Evolutionary conservation across 116 monocot species (phyloP).

Genomic region (Zostera marina): DNA sequence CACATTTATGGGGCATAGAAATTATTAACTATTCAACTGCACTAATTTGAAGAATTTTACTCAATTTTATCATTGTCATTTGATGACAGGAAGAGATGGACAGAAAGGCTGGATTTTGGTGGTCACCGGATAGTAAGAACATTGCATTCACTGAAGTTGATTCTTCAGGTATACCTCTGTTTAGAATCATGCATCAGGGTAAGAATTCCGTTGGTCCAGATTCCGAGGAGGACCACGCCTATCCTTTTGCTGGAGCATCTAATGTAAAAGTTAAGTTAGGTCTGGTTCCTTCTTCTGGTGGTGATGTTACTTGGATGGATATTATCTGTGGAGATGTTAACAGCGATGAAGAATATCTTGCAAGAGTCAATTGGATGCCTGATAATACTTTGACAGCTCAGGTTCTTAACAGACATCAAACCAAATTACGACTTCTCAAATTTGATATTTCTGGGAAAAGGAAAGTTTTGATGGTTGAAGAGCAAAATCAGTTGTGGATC

Average conservation of each 20-base stretch:
- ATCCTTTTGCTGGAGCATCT: constrained; percentile 82
- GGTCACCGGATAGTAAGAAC: constrained; percentile 81
- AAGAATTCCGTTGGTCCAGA: constrained; percentile 70
- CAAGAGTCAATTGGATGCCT: constrained; percentile 93
- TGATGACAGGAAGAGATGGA: constrained; percentile 92
- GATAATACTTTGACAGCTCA: constrained; percentile 56
- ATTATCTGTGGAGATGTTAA: constrained; percentile 53
- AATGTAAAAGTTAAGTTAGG: constrained; percentile 78
- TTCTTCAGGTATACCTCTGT: constrained; percentile 67
- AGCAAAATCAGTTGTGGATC: constrained; percentile 52
- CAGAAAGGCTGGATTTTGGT: constrained; percentile 89
- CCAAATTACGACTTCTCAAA: constrained; percentile 65
- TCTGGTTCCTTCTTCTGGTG: constrained; percentile 45
- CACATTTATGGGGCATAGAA: too few species aligned
- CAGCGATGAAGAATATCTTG: constrained; percentile 77
- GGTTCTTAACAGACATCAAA: constrained; percentile 68
- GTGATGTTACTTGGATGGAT: constrained; percentile 81
- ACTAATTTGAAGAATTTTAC: too few species aligned
- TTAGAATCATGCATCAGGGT: constrained; percentile 96
- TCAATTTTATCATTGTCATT: background rate
- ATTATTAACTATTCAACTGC: too few species aligned
- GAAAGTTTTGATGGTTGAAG: constrained; percentile 54
- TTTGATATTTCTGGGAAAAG: constrained; percentile 70
- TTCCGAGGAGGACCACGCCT: constrained; percentile 94
- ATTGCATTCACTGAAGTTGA: constrained; percentile 95